Evolutionary conservation across 208 protist genomes (phyloP), one percentile per base, ranked within the genome.

Genomic region (Wallacemonas sp.): DNA sequence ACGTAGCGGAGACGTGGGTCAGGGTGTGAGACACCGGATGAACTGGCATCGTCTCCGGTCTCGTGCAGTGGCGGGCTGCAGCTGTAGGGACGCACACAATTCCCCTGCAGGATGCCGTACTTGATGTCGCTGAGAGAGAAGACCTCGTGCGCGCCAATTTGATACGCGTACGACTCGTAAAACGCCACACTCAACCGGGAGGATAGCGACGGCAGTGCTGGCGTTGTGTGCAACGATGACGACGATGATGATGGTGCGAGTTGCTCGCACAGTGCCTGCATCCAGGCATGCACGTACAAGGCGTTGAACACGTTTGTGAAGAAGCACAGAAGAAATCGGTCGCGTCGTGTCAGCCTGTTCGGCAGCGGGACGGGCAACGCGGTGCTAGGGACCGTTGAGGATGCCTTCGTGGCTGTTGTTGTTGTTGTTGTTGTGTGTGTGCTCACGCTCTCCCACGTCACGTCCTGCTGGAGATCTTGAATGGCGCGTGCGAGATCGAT

Each of bases 271-370:
- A 69, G 4, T 8, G 68, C 65, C 2, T 44, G 58, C 46, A 90
- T 52, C 83, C 87, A 93, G 9, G 87, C 81, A 58, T 83, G 82
- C 21, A 89, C 77, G 60, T 90, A 94, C 19, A 87, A 61, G 32
- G 74, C 73, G 65, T 94, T 94, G 69, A 80, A 94, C 1, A 89
- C 39, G 55, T 94, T 94, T 4, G 81, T 64, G 32, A 70, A 58
- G 33, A 67, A 87, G 38, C 33, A 23, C 34, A 62, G 14, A 3
- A 54, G 27, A 30, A 32, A 67, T 11, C 68, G 47, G 41, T 82
- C 46, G 52, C 65, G 52, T 2, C 41, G 62, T 12, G 44, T 16
- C 1, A 81, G 48, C 21, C 63, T 38, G 21, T 30, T 48, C 17
- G 65, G 68, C 32, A 61, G 9, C 14, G 36, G 6, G 9, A 14